Evolutionary conservation across 2,329 filamentous ascomycete genomes (phyloP).

Genomic region (Claviceps digitariae): DNA sequence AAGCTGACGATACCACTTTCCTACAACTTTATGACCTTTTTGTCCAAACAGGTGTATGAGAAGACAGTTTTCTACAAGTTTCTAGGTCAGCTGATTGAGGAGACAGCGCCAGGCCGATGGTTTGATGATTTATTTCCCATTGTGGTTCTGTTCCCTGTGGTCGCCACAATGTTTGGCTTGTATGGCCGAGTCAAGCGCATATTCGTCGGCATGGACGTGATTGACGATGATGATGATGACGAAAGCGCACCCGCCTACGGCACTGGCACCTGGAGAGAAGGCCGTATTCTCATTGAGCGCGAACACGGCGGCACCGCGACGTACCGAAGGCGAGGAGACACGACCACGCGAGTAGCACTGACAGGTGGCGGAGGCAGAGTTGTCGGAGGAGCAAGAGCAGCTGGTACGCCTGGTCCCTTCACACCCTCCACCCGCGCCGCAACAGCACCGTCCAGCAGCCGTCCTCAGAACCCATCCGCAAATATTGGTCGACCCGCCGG

Average conservation of each 20-base stretch:
- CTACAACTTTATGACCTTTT: constrained; percentile 93
- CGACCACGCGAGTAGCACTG: constrained; percentile 20
- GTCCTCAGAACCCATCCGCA: constrained; percentile 26
- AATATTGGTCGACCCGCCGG: constrained; percentile 14
- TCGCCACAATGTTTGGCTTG: constrained; percentile 75
- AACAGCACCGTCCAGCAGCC: constrained; percentile 21
- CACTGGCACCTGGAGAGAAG: constrained; percentile 80
- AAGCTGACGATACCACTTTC: constrained; percentile 83
- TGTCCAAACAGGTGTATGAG: constrained; percentile 57
- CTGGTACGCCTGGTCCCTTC: constrained; percentile 31
- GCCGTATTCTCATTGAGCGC: constrained; percentile 75
- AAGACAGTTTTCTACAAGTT: constrained; percentile 80
- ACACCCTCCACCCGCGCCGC: constrained; percentile 28
- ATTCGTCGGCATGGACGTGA: constrained; percentile 61
- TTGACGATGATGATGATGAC: constrained; percentile 51
- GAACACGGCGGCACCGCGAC: constrained; percentile 57
- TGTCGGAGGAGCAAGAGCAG: constrained; percentile 13
- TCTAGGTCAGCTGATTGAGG: constrained; percentile 66
- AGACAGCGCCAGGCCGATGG: constrained; percentile 68
- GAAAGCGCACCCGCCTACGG: constrained; percentile 54
- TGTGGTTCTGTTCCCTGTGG: constrained; percentile 73
- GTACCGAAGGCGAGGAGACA: constrained; percentile 33
- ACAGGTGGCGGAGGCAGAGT: constrained; percentile 5
- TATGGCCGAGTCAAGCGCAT: constrained; percentile 72
- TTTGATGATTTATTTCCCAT: constrained; percentile 85